Conservation (phyloP, 805 yeast species). For the Saccharomycopsis selenospora region DNA sequence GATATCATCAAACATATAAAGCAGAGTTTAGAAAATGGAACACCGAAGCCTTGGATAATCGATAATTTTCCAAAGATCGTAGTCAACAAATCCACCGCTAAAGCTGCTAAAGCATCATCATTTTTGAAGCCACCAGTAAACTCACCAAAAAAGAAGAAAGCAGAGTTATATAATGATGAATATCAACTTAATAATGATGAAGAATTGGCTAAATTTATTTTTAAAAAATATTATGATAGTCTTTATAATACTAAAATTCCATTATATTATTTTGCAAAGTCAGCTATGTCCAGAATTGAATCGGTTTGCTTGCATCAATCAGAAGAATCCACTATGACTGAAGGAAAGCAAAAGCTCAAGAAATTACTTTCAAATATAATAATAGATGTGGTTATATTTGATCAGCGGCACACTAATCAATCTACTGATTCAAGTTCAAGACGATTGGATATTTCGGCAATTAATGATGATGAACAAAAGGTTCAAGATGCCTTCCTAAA, state of each 20-base stretch:
- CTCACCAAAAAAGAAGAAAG: conserved; percentile 1
- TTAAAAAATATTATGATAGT: conserved; percentile 9
- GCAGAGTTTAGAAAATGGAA: neutral
- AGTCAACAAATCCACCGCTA: neutral
- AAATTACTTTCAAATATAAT: neutral
- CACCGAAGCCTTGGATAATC: neutral
- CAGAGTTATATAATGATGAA: neutral
- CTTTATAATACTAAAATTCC: conserved; percentile 13
- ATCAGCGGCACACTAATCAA: conserved; percentile 5
- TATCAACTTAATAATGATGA: neutral
- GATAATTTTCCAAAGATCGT: neutral
- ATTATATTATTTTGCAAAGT: conserved; percentile 16
- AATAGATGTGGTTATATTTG: conserved; percentile 8
- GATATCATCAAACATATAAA: neutral
- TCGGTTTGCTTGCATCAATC: conserved; percentile 7
- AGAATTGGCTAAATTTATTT: conserved; percentile 1
- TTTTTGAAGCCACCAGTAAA: neutral
- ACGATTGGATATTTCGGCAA: neutral
- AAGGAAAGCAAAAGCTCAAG: neutral
- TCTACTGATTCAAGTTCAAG: neutral
- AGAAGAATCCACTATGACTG: neutral
- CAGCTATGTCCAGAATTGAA: conserved; percentile 13
- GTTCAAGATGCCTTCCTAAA: neutral
- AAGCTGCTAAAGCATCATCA: neutral
- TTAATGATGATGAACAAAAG: neutral